Conservation (phyloP, 805 yeast species). For the Wickerhamiella allomyrinae region DNA sequence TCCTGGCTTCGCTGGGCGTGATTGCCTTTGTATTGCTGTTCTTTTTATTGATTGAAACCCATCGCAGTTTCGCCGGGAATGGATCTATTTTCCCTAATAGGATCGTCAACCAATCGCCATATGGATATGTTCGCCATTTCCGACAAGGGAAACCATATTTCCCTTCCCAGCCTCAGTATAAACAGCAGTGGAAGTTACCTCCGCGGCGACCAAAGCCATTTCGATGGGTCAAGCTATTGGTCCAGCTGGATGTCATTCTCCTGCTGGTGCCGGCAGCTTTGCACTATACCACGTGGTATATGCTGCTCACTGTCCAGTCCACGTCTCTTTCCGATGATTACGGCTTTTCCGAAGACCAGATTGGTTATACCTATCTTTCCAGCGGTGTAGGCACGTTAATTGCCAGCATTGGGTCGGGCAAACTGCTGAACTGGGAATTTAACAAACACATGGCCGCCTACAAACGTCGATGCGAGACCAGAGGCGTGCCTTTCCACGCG, state of each 20-base stretch:
- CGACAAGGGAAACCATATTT: conserved; percentile 16
- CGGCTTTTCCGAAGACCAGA: conserved; percentile 36
- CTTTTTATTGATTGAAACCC: conserved; percentile 58
- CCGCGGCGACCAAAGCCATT: conserved; percentile 10
- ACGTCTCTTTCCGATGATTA: conserved; percentile 39
- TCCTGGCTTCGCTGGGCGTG: conserved; percentile 53
- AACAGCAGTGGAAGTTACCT: conserved; percentile 15
- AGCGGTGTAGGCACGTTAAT: conserved; percentile 52
- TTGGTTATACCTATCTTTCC: conserved; percentile 63
- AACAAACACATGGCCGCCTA: conserved; percentile 17
- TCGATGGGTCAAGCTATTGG: conserved; percentile 31
- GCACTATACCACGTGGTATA: conserved; percentile 56
- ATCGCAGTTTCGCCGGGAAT: conserved; percentile 58
- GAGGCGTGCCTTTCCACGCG: not conserved
- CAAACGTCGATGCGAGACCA: not conserved
- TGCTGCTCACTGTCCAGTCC: conserved; percentile 51
- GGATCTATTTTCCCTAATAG: conserved; percentile 34
- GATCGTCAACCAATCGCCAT: conserved; percentile 13
- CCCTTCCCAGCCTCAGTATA: conserved; percentile 12
- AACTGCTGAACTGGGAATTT: conserved; percentile 40
- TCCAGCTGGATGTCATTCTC: conserved; percentile 32
- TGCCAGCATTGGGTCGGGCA: conserved; percentile 49
- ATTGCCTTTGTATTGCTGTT: conserved; percentile 24
- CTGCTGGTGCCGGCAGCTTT: conserved; percentile 45
- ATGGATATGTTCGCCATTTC: conserved; percentile 12